These are phyloP conservation scores for Hemileccinum rubropunctum DNA, from an alignment of 768 basidiomycete genomes.

Conservation along the genomic window DNA sequence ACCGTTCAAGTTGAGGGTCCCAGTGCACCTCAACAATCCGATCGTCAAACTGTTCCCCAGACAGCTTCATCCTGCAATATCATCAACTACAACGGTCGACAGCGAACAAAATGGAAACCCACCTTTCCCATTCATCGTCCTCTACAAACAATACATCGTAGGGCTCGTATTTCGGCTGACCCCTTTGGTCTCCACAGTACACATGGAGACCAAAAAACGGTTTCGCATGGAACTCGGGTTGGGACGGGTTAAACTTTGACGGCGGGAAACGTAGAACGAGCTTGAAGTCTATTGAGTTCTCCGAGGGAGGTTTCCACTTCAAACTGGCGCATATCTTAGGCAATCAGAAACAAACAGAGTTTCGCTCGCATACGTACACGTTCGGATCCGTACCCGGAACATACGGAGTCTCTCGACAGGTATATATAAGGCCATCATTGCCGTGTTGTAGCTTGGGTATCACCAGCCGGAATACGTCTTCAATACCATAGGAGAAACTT, in stretches of 20 bases:
- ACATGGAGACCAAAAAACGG: conserved; percentile 82
- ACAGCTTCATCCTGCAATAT: conserved; percentile 67
- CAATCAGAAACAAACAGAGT: neutral
- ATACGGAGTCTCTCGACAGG: conserved; percentile 83
- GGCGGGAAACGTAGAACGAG: conserved; percentile 93
- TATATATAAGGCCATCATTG: conserved; percentile 96
- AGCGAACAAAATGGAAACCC: conserved; percentile 30
- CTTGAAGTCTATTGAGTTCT: conserved; percentile 98
- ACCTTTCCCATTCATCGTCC: conserved; percentile 94
- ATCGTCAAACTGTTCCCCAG: conserved; percentile 88
- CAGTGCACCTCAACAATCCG: conserved; percentile 93
- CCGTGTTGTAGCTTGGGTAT: conserved; percentile 87
- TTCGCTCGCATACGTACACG: conserved; percentile 81
- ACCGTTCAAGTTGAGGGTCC: conserved; percentile 62
- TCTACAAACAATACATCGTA: conserved; percentile 84
- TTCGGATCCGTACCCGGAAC: conserved; percentile 79
- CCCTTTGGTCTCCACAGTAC: conserved; percentile 70
- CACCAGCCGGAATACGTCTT: conserved; percentile 80
- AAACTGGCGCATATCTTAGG: conserved; percentile 47
- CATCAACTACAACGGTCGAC: conserved; percentile 2
- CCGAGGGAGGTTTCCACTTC: conserved; percentile 98
- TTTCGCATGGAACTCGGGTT: conserved; percentile 81
- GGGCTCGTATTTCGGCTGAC: conserved; percentile 63
- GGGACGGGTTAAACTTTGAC: conserved; percentile 40
- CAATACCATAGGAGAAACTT: conserved; percentile 81